Conservation (phyloP, 164 flowering plant genomes). For the Saururus chinensis region DNA sequence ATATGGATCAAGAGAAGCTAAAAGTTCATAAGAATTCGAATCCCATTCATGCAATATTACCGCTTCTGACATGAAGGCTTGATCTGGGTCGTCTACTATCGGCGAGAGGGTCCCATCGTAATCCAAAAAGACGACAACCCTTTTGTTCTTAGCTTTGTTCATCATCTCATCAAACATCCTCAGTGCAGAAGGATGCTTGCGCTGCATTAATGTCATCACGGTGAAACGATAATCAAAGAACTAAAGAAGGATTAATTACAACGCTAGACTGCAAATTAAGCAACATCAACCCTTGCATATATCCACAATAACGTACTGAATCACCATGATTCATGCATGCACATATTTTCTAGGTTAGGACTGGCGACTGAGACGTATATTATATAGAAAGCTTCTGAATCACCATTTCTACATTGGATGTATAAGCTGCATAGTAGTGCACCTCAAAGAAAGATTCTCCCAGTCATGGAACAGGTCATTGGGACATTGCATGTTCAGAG, state of each 20-base stretch:
- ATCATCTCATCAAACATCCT: conserved; percentile 56
- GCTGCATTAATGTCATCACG: conserved; percentile 21
- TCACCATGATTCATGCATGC: too few species aligned
- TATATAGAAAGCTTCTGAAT: too few species aligned
- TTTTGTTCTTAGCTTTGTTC: conserved; percentile 50
- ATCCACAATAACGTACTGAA: too few species aligned
- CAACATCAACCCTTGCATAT: background rate
- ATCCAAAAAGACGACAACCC: conserved; percentile 74
- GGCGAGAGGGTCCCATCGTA: conserved; percentile 96
- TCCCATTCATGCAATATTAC: conserved; percentile 17
- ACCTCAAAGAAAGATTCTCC: too few species aligned
- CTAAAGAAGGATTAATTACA: background rate
- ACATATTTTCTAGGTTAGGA: too few species aligned
- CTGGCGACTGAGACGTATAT: too few species aligned
- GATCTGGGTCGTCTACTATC: conserved; percentile 81
- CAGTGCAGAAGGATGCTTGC: conserved; percentile 72
- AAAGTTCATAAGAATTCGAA: too few species aligned
- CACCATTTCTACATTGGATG: too few species aligned
- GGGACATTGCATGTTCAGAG: too few species aligned
- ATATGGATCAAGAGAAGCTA: too few species aligned
- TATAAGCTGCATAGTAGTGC: too few species aligned
- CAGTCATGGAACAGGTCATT: too few species aligned
- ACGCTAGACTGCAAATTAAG: background rate
- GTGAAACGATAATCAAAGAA: background rate
- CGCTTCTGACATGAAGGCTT: conserved; percentile 80